A percentile compares a stretch with the other conserved stretches of the same genome.
Evolutionary conservation across 441 rosid species (phyloP).

Genomic region (Pelargonium fulgidum): DNA sequence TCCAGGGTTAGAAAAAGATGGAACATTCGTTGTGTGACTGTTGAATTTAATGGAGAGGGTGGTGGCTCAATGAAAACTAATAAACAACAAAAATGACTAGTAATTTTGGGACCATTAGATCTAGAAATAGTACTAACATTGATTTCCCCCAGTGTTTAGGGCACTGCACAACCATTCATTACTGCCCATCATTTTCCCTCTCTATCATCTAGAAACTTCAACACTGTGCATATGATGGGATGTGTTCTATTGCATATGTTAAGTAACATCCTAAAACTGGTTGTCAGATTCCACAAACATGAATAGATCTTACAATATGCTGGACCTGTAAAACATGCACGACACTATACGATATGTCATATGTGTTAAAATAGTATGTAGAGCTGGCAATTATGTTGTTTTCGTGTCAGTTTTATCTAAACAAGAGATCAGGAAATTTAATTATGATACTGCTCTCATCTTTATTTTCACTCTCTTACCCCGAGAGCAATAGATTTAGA

Average conservation of each 20-base stretch:
- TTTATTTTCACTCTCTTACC: no score
- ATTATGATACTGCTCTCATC: no score
- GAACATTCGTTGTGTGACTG: background rate
- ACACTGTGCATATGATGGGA: background rate
- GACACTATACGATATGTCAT: no score
- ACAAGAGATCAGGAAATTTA: no score
- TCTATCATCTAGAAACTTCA: background rate
- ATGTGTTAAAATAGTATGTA: no score
- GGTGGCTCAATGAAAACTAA: background rate
- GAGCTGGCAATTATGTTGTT: no score
- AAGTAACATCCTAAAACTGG: background rate
- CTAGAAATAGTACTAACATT: background rate
- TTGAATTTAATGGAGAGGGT: background rate
- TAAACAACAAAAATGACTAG: background rate
- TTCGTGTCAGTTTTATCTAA: no score
- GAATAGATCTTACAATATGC: no score
- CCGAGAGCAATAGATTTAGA: no score
- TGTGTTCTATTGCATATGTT: background rate
- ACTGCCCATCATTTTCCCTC: background rate
- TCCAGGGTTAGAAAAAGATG: background rate
- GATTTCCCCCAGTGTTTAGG: background rate
- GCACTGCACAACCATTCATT: background rate
- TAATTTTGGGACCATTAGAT: background rate
- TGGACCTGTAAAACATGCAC: no score
- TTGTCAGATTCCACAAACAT: background rate